Conservation (phyloP, 2,329 filamentous ascomycete genomes). For the Hypoxylon sp. region DNA sequence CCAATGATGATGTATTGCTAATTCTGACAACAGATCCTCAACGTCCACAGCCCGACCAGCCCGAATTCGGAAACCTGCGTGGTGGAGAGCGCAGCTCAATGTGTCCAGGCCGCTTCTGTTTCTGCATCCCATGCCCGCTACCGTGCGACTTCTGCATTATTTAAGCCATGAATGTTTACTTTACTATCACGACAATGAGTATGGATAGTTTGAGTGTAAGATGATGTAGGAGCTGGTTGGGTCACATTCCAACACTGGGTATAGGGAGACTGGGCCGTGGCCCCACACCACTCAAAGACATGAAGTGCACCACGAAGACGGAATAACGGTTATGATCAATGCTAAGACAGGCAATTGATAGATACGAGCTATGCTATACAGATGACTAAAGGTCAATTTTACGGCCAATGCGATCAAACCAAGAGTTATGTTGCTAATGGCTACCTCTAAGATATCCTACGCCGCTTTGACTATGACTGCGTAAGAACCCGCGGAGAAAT, state of each 20-base stretch:
- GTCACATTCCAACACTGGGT: background rate
- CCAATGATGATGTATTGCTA: constrained; percentile 7
- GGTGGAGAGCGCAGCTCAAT: constrained; percentile 47
- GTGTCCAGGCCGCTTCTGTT: constrained; percentile 51
- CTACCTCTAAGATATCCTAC: too few relatives aligned
- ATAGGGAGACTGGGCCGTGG: background rate
- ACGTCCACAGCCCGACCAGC: constrained; percentile 37
- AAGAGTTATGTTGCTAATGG: too few relatives aligned
- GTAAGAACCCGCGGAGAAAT: too few relatives aligned
- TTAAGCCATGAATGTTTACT: constrained; percentile 18
- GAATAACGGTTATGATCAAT: background rate
- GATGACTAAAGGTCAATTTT: background rate
- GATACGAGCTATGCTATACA: background rate
- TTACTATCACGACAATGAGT: background rate
- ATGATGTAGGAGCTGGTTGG: constrained; percentile 2
- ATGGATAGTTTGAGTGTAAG: constrained; percentile 2
- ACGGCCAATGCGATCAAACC: background rate
- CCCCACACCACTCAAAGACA: background rate
- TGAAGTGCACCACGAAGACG: background rate
- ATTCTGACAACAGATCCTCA: constrained; percentile 33
- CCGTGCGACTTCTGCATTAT: constrained; percentile 52
- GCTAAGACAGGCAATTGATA: background rate
- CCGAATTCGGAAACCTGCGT: constrained; percentile 42
- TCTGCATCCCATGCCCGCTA: constrained; percentile 50
- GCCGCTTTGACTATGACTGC: too few relatives aligned